Evolutionary conservation across 1,284 basidiomycete genomes (phyloP).

Genomic region (Anthracocystis setariae): DNA sequence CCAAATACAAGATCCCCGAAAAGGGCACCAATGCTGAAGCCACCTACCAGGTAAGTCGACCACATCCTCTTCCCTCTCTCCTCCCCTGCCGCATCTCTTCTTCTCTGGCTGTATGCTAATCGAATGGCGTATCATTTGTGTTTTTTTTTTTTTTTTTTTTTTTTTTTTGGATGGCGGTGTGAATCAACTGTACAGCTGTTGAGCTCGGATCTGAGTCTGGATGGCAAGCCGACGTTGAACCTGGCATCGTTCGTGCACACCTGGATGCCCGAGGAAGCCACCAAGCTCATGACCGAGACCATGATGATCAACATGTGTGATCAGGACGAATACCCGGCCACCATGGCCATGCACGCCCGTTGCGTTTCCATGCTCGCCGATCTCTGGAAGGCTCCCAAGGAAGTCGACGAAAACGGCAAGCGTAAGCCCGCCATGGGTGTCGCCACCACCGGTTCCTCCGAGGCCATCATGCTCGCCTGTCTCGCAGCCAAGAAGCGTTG

Average conservation of each 20-base stretch:
- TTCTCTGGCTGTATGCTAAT: not conserved
- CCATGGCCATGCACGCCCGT: slow-evolving; percentile 66
- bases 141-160: not conserved
- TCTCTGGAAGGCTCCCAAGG: slow-evolving; percentile 80
- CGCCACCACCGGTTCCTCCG: slow-evolving; percentile 91
- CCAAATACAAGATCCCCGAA: slow-evolving; percentile 69
- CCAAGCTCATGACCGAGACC: slow-evolving; percentile 71
- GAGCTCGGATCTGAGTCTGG: slow-evolving; percentile 75
- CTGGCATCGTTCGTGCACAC: slow-evolving; percentile 74
- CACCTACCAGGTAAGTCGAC: slow-evolving; percentile 63
- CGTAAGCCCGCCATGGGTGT: slow-evolving; percentile 70
- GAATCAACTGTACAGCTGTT: slow-evolving; percentile 77
- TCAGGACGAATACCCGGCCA: slow-evolving; percentile 84
- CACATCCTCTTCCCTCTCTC: not conserved
- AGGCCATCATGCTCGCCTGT: slow-evolving; percentile 87
- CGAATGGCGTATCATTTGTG: not conserved
- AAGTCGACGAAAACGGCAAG: slow-evolving; percentile 43
- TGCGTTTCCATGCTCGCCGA: slow-evolving; percentile 85
- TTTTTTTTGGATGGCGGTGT: not conserved
- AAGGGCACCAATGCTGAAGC: slow-evolving; percentile 68
- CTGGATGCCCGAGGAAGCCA: slow-evolving; percentile 72
- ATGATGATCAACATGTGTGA: slow-evolving; percentile 82
- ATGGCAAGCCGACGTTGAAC: slow-evolving; percentile 82
- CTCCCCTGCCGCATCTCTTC: not conserved
- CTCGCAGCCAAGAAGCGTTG: slow-evolving; percentile 93